Conservation (phyloP, 2,329 filamentous ascomycete genomes). For the Trichoderma aggressivum region DNA sequence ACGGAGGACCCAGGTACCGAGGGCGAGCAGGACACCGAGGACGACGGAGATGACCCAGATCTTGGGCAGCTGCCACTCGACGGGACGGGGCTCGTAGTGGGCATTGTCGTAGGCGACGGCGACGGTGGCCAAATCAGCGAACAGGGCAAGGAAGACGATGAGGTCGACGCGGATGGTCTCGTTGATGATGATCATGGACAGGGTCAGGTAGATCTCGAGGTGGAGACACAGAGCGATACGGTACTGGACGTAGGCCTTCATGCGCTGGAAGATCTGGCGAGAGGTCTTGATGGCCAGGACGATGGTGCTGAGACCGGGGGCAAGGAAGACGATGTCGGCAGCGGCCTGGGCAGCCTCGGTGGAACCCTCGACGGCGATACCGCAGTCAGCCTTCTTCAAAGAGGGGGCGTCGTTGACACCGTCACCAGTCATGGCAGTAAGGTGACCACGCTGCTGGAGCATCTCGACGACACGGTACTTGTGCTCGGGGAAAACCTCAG, state of each 20-base stretch:
- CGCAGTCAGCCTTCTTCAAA: slow-evolving; percentile 89
- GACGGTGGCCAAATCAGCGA: slow-evolving; percentile 87
- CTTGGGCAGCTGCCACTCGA: slow-evolving; percentile 94
- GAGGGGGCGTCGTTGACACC: slow-evolving; percentile 93
- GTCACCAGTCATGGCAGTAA: slow-evolving; percentile 94
- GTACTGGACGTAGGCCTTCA: slow-evolving; percentile 95
- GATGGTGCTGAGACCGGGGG: slow-evolving; percentile 84
- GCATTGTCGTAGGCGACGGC: slow-evolving; percentile 94
- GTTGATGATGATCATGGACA: slow-evolving; percentile 90
- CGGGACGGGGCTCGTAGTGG: slow-evolving; percentile 77
- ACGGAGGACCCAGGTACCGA: slow-evolving; percentile 85
- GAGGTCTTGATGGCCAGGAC: slow-evolving; percentile 91
- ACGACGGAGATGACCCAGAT: slow-evolving; percentile 90
- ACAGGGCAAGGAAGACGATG: slow-evolving; percentile 92
- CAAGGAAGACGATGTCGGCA: slow-evolving; percentile 91
- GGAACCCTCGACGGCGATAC: slow-evolving; percentile 90
- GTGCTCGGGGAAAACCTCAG: slow-evolving; percentile 91
- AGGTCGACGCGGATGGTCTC: slow-evolving; percentile 78
- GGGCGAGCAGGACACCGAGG: slow-evolving; percentile 74
- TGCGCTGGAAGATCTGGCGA: slow-evolving; percentile 92
- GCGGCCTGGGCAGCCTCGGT: slow-evolving; percentile 88
- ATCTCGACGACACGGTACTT: slow-evolving; percentile 95
- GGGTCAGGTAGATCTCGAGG: slow-evolving; percentile 84
- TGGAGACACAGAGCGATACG: slow-evolving; percentile 90
- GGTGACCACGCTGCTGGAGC: slow-evolving; percentile 86